These are phyloP conservation scores for Phtheirospermum japonicum DNA, from an alignment of 257 asterid genomes.

Conservation along the genomic window DNA sequence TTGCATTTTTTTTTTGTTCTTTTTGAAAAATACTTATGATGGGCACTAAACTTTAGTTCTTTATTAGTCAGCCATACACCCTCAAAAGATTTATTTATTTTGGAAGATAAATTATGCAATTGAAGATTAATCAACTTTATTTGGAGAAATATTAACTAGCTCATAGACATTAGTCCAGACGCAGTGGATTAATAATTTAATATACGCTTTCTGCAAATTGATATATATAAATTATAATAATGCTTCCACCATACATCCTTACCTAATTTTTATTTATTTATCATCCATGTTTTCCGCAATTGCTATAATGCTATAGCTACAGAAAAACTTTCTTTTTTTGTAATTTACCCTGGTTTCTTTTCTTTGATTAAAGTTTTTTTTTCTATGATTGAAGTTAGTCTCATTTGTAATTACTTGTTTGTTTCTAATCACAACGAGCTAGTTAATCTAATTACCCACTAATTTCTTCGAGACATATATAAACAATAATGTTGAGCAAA, in stretches of 20 bases:
- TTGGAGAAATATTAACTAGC: conserved; percentile 7
- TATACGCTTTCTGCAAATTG: conserved; percentile 25
- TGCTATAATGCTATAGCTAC: not conserved
- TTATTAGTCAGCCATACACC: not conserved
- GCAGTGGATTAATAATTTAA: conserved; percentile 16
- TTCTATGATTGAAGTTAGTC: conserved; percentile 14
- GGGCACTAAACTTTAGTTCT: not conserved
- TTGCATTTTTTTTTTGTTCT: too few species aligned
- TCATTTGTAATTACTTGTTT: conserved; percentile 9
- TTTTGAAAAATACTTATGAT: too few species aligned
- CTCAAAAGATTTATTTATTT: not conserved
- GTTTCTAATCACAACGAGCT: not conserved
- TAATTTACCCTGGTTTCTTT: conserved; percentile 9
- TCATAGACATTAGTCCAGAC: conserved; percentile 30
- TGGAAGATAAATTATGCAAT: not conserved
- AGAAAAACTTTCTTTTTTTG: conserved; percentile 25
- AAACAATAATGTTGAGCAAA: not conserved
- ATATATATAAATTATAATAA: conserved; percentile 5
- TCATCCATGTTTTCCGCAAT: conserved; percentile 40
- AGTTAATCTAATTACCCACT: not conserved
- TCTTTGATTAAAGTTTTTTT: conserved; percentile 14
- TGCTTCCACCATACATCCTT: conserved; percentile 28
- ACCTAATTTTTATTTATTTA: conserved; percentile 33
- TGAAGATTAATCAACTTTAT: not conserved
- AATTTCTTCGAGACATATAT: not conserved